These are phyloP conservation scores for Mycena kentingensis DNA, from an alignment of 768 basidiomycete species.

Conservation along the genomic window DNA sequence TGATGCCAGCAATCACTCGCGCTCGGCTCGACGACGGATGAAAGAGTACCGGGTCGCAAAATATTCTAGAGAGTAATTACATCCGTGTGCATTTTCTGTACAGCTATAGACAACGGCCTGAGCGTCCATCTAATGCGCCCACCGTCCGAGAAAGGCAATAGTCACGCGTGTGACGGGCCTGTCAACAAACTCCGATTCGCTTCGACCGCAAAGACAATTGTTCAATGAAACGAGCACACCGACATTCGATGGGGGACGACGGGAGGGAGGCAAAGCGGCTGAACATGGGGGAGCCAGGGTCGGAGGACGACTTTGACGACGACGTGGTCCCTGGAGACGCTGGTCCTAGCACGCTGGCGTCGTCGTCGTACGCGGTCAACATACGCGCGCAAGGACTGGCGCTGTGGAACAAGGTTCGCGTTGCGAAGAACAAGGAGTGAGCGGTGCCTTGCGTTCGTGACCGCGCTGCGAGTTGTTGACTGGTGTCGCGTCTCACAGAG, in stretches of 20 bases:
- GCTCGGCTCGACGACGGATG: slow-evolving; percentile 54
- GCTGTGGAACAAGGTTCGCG: slow-evolving; percentile 78
- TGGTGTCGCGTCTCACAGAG: slow-evolving; percentile 47
- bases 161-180: background rate
- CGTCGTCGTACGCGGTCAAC: slow-evolving; percentile 45
- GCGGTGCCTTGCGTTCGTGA: slow-evolving; percentile 41
- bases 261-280: slow-evolving; percentile 47
- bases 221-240: slow-evolving; percentile 42
- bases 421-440: slow-evolving; percentile 87
- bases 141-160: too few relatives aligned
- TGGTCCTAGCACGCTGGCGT: slow-evolving; percentile 37
- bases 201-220: too few relatives aligned
- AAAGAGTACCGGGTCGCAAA: slow-evolving; percentile 48
- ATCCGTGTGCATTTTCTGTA: too few relatives aligned
- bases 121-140: too few relatives aligned
- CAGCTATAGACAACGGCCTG: too few relatives aligned
- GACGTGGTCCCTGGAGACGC: too few relatives aligned
- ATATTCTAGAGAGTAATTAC: slow-evolving; percentile 1
- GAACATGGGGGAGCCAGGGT: slow-evolving; percentile 27
- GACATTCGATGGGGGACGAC: slow-evolving; percentile 36
- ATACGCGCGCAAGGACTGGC: slow-evolving; percentile 65
- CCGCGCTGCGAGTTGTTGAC: slow-evolving; percentile 20
- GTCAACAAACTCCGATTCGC: background rate
- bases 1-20: slow-evolving; percentile 51
- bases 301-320: too few relatives aligned